These are phyloP conservation scores for Pseudogymnoascus sp. DNA, from an alignment of 2,329 filamentous ascomycete genomes.

Conservation along the genomic window DNA sequence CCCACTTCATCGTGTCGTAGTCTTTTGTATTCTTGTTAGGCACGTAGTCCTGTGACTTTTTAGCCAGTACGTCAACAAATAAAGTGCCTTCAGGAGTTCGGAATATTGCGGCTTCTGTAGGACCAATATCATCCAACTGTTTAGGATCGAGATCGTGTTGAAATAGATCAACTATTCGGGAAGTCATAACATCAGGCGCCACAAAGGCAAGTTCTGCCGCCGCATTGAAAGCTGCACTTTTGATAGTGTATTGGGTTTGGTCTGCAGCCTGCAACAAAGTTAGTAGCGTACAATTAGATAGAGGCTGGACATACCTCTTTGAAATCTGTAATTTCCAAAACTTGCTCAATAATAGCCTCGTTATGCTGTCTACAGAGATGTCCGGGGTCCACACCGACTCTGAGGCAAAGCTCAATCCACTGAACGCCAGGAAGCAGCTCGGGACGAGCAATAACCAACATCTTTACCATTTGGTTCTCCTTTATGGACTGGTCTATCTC, in stretches of 20 bases:
- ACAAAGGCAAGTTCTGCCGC: slow-evolving; percentile 91
- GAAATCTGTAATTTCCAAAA: slow-evolving; percentile 45
- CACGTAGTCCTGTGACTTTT: slow-evolving; percentile 62
- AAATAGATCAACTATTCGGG: slow-evolving; percentile 68
- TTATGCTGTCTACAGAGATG: slow-evolving; percentile 60
- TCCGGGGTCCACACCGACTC: slow-evolving; percentile 75
- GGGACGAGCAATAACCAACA: slow-evolving; percentile 71
- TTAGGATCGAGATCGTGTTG: slow-evolving; percentile 62
- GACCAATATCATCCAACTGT: slow-evolving; percentile 66
- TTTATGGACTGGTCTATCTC: slow-evolving; percentile 43
- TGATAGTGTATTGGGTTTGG: slow-evolving; percentile 39
- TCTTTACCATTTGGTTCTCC: slow-evolving; percentile 63
- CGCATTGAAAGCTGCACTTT: slow-evolving; percentile 70
- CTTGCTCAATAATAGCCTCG: slow-evolving; percentile 59
- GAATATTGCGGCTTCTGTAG: slow-evolving; percentile 87
- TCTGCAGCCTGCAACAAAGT: slow-evolving; percentile 19
- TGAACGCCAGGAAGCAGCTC: slow-evolving; percentile 69
- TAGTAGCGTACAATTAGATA: slow-evolving; percentile 15
- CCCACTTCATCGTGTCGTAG: slow-evolving; percentile 95
- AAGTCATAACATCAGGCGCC: slow-evolving; percentile 72
- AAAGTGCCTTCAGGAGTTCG: slow-evolving; percentile 80
- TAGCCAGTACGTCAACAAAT: slow-evolving; percentile 85
- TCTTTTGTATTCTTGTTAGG: slow-evolving; percentile 90
- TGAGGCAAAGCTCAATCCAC: slow-evolving; percentile 86
- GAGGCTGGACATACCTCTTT: slow-evolving; percentile 29